phyloP scores from a whole-genome alignment of 257 asterid species.

The Orobanche coerulescens region DNA sequence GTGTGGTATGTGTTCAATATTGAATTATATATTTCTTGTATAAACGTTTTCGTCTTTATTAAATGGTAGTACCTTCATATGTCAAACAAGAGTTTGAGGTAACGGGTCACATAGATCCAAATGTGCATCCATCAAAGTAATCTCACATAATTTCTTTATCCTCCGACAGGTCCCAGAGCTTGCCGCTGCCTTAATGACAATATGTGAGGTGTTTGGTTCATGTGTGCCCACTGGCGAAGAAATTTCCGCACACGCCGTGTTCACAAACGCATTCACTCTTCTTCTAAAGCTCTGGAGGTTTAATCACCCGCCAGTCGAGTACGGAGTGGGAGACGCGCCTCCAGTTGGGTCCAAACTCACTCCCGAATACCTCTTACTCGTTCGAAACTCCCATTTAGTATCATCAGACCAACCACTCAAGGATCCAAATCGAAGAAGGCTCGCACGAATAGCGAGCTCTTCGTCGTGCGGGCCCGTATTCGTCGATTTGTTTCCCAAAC shows the following conservation, averaged over 20 bases:
- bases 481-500: constrained; percentile 90
- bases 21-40: background rate
- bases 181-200: constrained; percentile 82
- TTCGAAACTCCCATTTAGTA: constrained; percentile 70
- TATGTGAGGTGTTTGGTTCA: constrained; percentile 90
- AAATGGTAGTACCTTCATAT: too few species aligned
- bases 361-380: constrained; percentile 78
- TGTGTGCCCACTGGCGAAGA: constrained; percentile 78
- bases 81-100: too few species aligned
- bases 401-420: constrained; percentile 48
- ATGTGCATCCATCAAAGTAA: too few species aligned
- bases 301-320: constrained; percentile 87
- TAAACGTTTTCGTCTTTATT: too few species aligned
- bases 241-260: constrained; percentile 74
- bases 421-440: constrained; percentile 76
- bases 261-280: constrained; percentile 94
- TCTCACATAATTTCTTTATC: too few species aligned
- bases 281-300: constrained; percentile 91
- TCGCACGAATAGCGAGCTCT: constrained; percentile 61
- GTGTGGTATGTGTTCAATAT: constrained; percentile 56
- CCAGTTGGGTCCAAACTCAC: constrained; percentile 92
- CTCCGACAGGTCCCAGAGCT: constrained; percentile 85
- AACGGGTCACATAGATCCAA: too few species aligned
- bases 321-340: constrained; percentile 90
- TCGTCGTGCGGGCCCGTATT: constrained; percentile 69